These are phyloP conservation scores for Fusarium duplospermum DNA, from an alignment of 2,329 filamentous ascomycete species.

Conservation along the genomic window DNA sequence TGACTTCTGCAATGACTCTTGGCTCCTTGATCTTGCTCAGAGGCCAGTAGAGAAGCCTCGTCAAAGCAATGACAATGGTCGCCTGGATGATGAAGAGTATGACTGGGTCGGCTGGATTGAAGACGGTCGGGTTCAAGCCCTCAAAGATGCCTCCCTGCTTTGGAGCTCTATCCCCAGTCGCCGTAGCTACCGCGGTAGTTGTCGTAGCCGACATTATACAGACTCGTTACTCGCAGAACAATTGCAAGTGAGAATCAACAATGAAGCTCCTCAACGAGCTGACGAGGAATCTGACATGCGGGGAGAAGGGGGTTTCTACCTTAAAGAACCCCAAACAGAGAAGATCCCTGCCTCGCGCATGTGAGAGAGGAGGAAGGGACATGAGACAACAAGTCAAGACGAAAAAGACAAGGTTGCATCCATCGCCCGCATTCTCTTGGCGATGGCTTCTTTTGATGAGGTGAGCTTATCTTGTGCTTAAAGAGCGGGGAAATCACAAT, in stretches of 20 bases:
- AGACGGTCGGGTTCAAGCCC: slow-evolving; percentile 23
- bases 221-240: not conserved
- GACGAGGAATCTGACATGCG: not conserved
- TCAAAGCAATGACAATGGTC: slow-evolving; percentile 23
- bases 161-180: slow-evolving; percentile 8
- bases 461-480: not conserved
- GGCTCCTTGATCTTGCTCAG: slow-evolving; percentile 81
- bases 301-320: not conserved
- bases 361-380: not conserved
- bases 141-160: slow-evolving; percentile 29
- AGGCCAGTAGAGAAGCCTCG: slow-evolving; percentile 72
- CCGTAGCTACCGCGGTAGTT: not conserved
- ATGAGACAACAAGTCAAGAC: not conserved
- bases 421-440: not conserved
- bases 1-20: slow-evolving; percentile 84
- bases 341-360: not conserved
- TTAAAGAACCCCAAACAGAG: not conserved
- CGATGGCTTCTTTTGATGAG: not conserved
- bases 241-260: not conserved
- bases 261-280: not conserved
- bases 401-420: not conserved
- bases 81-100: slow-evolving; percentile 31
- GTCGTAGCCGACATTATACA: slow-evolving; percentile 16
- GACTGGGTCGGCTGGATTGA: slow-evolving; percentile 23
- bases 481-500: not conserved